Base-by-base conservation (phyloP, 441 rosid genomes). In the Viola pubescens region DNA sequence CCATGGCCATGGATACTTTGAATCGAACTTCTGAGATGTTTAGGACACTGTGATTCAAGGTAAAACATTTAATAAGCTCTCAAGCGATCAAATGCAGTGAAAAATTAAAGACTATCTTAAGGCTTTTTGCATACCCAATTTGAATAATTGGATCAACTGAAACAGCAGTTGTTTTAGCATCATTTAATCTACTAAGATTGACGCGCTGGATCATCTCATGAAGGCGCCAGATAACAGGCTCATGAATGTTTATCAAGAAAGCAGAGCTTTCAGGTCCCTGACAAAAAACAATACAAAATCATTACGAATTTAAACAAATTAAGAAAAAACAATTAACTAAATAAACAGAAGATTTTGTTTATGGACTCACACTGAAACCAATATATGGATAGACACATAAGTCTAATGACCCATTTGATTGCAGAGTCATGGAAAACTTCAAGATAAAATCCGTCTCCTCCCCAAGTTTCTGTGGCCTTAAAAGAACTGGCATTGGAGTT, bases 151-250 rank as follows among this genome's bases (percentile, higher is more conserved):
- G 99, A 84, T 88, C 99, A 70, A 91, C 95, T 56, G 99, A 85
- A 68, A 88, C 99, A 68, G 96, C 88, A 54, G 63, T 89, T 52
- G 87, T 78, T 53, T 75, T 79, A 67, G 75, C 52, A 67, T 85
- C 84, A 55, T 76, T 67, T 56, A 94, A 70, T 74, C 99, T 82
- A 70, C 82, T 71, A 41, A 88, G 69, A 75, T 85, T 90, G 78
- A 87, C 79, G 75, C 80, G 97, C 80, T 82, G 94, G 67, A 88
- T 78, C 99, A 94, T 90, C 87, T 88, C 97, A 73, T 90, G 94
- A 72, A 94, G 85, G 64, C 99, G 96, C 99, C 99, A 94, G 64
- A 94, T 90, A 66, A 94, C 87, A 50, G 97, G 99, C 70, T 94
- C 97, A 56, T 94, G 99, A 70, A 94, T 82, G 77, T 84, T 94